Base-by-base conservation (phyloP, 2,329 filamentous ascomycete genomes). In the Diplocarpon rosae region DNA sequence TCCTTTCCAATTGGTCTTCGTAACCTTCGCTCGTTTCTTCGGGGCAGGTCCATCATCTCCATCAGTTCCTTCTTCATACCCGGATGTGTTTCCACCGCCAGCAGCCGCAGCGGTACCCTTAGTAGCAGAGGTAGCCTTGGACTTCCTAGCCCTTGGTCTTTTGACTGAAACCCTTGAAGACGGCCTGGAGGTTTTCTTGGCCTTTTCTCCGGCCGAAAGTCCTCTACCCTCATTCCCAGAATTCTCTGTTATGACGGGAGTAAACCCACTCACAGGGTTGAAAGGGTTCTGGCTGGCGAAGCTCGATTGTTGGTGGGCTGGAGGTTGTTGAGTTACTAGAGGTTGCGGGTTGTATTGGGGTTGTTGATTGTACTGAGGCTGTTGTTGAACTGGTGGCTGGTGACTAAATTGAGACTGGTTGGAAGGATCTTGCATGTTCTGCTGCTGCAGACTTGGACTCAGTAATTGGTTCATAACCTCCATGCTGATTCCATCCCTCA, bases 21-120 rank as follows among this genome's bases (percentile, higher is more conserved):
- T 86, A 17, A 83, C 76, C 59, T 86, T 92, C 29, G 81, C 88
- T 56, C 89, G 76, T 65, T 95, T 95, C 56, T 79, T 83, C 5
- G 48, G 46, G 39, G 46, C 47, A 78, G 51, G 56, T 9, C 48
- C 52, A 48, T 62, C 59, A 46, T 62, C 57, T 30, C 58, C 57
- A 50, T 62, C 59, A 5, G 78, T 75, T 15, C 70, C 70, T 53
- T 82, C 76, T 56, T 90, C 83, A 53, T 86, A 81, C 5, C 79
- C 81, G 34, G 83, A 88, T 9, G 80, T 85, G 60, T 83, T 85
- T 13, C 82, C 59, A 56, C 69, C 42, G 8, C 43, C 43, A 36
- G 32, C 47, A 30, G 33, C 47, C 39, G 36, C 47, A 30, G 33
- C 47, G 40, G 36, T 24, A 24, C 20, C 20, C 20, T 24, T 24